Evolutionary conservation across 257 asterid genomes (phyloP), one percentile per base, ranked within the genome.

Genomic region (Rubia yunnanensis): DNA sequence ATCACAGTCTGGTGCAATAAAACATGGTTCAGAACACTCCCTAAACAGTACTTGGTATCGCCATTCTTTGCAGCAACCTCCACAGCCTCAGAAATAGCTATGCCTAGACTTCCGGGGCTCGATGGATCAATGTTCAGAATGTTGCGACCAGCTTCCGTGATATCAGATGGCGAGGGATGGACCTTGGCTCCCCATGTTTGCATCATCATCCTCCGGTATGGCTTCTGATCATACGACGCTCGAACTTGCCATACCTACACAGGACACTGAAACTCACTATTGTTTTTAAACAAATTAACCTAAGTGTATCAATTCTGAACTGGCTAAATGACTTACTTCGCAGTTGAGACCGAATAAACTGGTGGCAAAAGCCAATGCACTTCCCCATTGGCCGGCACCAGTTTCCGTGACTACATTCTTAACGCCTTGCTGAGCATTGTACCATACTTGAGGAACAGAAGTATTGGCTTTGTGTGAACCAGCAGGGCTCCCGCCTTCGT

Each of bases 371-470:
- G 98, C 94, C 65, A 92, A 54, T 3, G 98, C 78, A 50, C 96
- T 78, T 64, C 98, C 97, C 97, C 98, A 92, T 66, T 92, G 98
- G 9, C 98, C 97, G 13, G 98, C 98, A 28, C 98, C 98, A 2
- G 98, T 92, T 75, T 89, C 98, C 0, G 97, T 87, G 20, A 89
- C 99, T 0, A 92, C 67, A 60, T 84, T 87, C 82, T 82, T 83
- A 34, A 92, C 89, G 1, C 94, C 94, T 73, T 77, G 82, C 81
- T 83, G 88, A 1, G 89, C 87, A 63, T 92, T 92, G 34, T 89
- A 89, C 94, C 96, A 92, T 46, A 66, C 99, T 69, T 89, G 97
- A 48, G 99, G 99, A 20, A 92, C 94, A 3, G 99, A 95, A 22
- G 94, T 85, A 82, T 92, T 92, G 0, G 99, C 89, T 64, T 92